Conservation (phyloP, 345 rosid genomes). For the Rhodomyrtus tomentosa region DNA sequence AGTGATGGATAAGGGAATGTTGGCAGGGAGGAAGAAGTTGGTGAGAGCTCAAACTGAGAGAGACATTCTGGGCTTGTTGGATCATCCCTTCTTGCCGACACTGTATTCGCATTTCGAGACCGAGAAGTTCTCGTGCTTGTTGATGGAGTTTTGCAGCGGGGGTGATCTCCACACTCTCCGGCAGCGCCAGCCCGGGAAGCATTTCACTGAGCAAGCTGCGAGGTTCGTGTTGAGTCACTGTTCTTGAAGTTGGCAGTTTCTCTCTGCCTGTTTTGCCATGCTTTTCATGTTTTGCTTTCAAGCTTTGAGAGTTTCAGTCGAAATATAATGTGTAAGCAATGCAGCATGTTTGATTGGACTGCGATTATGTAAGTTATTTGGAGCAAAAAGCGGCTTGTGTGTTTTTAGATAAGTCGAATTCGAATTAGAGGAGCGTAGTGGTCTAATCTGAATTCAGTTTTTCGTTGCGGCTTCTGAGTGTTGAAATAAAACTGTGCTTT, state of each 20-base stretch:
- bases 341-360: not conserved
- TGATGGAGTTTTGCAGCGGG: constrained; percentile 83
- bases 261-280: not conserved
- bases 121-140: constrained; percentile 68
- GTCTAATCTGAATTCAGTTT: not conserved
- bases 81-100: constrained; percentile 82
- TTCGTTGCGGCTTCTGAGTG: too few species aligned
- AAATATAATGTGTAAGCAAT: not conserved
- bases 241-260: not conserved
- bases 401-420: not conserved
- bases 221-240: constrained; percentile 22
- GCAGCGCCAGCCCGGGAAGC: constrained; percentile 65
- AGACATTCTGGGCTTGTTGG: constrained; percentile 59
- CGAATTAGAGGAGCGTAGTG: not conserved
- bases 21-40: constrained; percentile 57
- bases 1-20: constrained; percentile 78
- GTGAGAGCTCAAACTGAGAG: constrained; percentile 60
- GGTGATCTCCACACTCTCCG: constrained; percentile 77
- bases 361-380: not conserved
- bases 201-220: constrained; percentile 59
- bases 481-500: too few species aligned
- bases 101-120: constrained; percentile 82
- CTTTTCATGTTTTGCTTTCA: not conserved
- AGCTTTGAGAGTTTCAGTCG: not conserved
- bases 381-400: not conserved